Base-by-base conservation (phyloP, 2,329 filamentous ascomycete species). In the Cladosporium sp. region DNA sequence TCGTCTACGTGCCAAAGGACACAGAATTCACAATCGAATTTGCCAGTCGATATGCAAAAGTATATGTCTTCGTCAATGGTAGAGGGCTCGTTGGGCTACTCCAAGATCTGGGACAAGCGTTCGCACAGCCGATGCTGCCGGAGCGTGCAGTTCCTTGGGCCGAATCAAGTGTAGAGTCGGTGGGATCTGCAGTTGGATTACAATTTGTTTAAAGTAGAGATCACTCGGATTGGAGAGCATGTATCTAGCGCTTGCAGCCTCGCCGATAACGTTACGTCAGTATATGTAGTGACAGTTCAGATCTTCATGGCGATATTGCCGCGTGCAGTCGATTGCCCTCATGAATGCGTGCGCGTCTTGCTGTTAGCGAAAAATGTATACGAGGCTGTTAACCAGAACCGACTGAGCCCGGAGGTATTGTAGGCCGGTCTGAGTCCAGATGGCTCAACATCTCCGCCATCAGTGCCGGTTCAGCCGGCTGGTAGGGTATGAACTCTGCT, bases 41-140 rank as follows among this genome's bases (percentile, higher is more conserved):
- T 69, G 78, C 71, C 12, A 83, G 80, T 64, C 76, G 78, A 49
- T 85, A 79, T 70, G 82, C 84, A 3, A 78, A 81, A 28, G 75
- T 81, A 7, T 80, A 80, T 67, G 78, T 78, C 0, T 85, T 85
- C 65, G 80, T 81, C 0, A 83, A 83, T 66, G 84, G 84, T 0
- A 74, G 75, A 52, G 83, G 84, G 0, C 77, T 86, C 7, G 68
- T 72, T 2, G 83, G 85, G 69, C 73, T 80, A 52, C 64, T 85
- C 58, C 73, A 83, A 1, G 66, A 68, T n/a, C 33, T 72, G 31
- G 72, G 73, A 12, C 59, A 69, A 40, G 28, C 67, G 28, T 69
- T 71, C 62, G 29, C n/a, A 23, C 37, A 64, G n/a, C 65, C 71
- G 11, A 68, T 71, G 21, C 68, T 71, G 18, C 71, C 71, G 10